Conservation (phyloP, 2,329 filamentous ascomycete species). For the Claviceps lovelessii region DNA sequence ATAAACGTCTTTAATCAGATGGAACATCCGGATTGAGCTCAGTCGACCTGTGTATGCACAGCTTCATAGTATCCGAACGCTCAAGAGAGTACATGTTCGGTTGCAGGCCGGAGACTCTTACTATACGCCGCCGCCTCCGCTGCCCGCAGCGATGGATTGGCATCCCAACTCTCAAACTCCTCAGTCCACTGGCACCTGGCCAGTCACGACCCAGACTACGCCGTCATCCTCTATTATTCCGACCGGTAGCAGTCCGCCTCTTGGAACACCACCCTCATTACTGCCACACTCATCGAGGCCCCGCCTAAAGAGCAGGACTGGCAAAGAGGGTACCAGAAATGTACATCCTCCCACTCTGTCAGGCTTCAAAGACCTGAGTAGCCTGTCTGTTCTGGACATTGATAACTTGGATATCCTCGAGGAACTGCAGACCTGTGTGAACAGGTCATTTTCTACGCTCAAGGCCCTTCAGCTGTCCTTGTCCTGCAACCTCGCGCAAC, state of each 20-base stretch:
- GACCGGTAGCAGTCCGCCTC: constrained; percentile 6
- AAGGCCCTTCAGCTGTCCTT: constrained; percentile 43
- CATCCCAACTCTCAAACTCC: constrained; percentile 13
- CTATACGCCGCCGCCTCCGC: constrained; percentile 34
- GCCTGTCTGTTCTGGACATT: constrained; percentile 43
- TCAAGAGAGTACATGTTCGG: constrained; percentile 42
- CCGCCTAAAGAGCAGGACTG: constrained; percentile 17
- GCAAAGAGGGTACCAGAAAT: constrained; percentile 16
- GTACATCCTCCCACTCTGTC: constrained; percentile 39
- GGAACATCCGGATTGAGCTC: constrained; percentile 51
- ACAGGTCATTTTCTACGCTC: constrained; percentile 39
- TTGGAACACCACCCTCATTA: constrained; percentile 16
- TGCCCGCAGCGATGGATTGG: constrained; percentile 21
- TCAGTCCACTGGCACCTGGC: constrained; percentile 20
- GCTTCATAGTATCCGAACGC: constrained; percentile 37
- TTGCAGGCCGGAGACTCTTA: constrained; percentile 43
- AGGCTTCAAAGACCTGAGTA: constrained; percentile 40
- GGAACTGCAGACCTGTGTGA: constrained; percentile 42
- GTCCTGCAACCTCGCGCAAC: constrained; percentile 34
- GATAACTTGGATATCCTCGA: constrained; percentile 40
- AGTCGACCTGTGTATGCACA: constrained; percentile 42
- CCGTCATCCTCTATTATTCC: constrained; percentile 10
- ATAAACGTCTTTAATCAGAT: constrained; percentile 23
- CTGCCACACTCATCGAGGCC: constrained; percentile 23
- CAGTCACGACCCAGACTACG: constrained; percentile 12